Percentiles rank a stretch among this genome's conserved stretches.
Evolutionary conservation across 257 asterid genomes (phyloP).

Genomic region (Linaria vulgaris): DNA sequence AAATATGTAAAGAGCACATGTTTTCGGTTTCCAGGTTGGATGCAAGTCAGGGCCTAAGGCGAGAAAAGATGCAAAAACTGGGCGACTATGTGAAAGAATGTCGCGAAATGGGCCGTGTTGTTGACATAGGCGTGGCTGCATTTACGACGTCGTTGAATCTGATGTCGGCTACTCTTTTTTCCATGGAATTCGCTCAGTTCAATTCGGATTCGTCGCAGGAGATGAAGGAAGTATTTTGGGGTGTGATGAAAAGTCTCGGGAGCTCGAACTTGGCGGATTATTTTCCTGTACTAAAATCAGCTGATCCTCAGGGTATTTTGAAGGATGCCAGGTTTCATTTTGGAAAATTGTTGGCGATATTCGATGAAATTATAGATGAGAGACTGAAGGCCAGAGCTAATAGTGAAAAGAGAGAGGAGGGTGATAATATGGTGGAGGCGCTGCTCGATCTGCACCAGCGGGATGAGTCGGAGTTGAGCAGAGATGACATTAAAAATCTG

Average conservation of each 20-base stretch:
- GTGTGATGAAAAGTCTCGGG: slow-evolving; percentile 8
- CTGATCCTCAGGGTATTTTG: slow-evolving; percentile 54
- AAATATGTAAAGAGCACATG: slow-evolving; percentile 20
- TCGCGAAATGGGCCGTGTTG: neutral
- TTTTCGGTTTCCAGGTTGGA: slow-evolving; percentile 19
- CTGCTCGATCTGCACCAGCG: slow-evolving; percentile 28
- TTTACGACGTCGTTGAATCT: slow-evolving; percentile 24
- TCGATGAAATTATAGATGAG: slow-evolving; percentile 39
- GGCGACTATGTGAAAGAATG: slow-evolving; percentile 12
- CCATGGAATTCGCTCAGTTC: slow-evolving; percentile 14
- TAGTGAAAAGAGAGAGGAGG: neutral
- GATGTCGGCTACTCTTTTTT: slow-evolving; percentile 17
- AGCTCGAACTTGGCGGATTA: slow-evolving; percentile 18
- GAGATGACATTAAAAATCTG: slow-evolving; percentile 30
- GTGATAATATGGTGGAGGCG: slow-evolving; percentile 41
- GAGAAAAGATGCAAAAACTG: slow-evolving; percentile 20
- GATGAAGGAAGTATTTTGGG: slow-evolving; percentile 9
- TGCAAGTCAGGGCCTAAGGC: slow-evolving; percentile 14
- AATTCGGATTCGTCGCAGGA: slow-evolving; percentile 21
- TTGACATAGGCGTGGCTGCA: slow-evolving; percentile 22
- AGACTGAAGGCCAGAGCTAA: slow-evolving; percentile 30
- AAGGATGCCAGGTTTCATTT: slow-evolving; percentile 22
- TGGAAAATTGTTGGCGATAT: slow-evolving; percentile 34
- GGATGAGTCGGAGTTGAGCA: slow-evolving; percentile 29
- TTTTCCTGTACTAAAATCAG: slow-evolving; percentile 7